Evolutionary conservation across 352 stramenopile genomes (phyloP).

Genomic region (Globisporangium nodosum): DNA sequence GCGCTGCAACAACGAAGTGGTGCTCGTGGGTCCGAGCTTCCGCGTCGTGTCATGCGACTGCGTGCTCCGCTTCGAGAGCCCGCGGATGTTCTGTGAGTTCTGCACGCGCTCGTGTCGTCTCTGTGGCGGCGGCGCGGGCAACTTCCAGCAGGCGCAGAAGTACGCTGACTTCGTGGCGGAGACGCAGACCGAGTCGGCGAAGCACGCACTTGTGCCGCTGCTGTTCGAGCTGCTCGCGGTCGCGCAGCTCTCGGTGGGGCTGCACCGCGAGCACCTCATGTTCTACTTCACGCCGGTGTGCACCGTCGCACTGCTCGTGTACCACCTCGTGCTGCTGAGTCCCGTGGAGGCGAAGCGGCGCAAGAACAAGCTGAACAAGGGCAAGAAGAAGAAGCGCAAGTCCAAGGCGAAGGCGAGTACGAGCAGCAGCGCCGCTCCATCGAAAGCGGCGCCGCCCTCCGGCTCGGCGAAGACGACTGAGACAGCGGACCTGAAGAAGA

Average conservation of each 20-base stretch:
- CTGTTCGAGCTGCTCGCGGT: conserved; percentile 38
- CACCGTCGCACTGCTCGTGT: conserved; percentile 38
- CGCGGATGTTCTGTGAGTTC: conserved; percentile 67
- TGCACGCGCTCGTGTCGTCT: conserved; percentile 65
- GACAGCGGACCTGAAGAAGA: neutral
- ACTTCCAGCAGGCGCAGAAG: conserved; percentile 64
- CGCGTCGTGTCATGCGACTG: conserved; percentile 83
- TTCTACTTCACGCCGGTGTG: conserved; percentile 45
- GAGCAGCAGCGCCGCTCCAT: conserved; percentile 4
- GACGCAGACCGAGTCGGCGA: conserved; percentile 45
- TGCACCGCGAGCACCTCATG: conserved; percentile 43
- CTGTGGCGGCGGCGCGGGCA: conserved; percentile 73
- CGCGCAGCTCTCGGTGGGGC: conserved; percentile 35
- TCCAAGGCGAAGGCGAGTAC: conserved; percentile 17
- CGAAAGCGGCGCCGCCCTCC: neutral
- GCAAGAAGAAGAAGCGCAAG: conserved; percentile 55
- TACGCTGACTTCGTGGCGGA: conserved; percentile 71
- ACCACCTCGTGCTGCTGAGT: conserved; percentile 46
- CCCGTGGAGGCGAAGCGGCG: conserved; percentile 46
- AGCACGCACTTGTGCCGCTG: conserved; percentile 54
- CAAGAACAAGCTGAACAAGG: conserved; percentile 47
- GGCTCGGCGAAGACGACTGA: neutral
- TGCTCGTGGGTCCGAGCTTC: conserved; percentile 70
- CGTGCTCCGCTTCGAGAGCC: conserved; percentile 59
- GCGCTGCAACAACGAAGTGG: conserved; percentile 33